Base-by-base conservation (phyloP, 2,329 filamentous ascomycete genomes). In the Fusarium sp. region DNA sequence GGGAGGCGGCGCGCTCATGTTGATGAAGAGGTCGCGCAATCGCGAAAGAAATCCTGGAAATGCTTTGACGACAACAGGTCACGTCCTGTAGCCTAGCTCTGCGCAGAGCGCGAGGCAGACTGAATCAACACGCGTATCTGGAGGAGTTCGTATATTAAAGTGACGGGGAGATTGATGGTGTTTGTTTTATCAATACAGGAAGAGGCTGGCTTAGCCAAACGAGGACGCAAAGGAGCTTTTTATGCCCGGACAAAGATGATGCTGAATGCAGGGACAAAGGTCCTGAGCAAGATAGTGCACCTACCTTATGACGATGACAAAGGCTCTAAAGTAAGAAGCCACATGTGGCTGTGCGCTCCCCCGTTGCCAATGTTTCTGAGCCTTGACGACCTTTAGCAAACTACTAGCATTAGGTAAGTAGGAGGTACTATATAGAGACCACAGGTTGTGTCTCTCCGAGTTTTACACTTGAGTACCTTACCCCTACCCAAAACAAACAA, bases 1-100 rank as follows among this genome's bases (percentile, higher is more conserved):
- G 35, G 84, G 75, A 15, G 83, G 82, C 51, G 82, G 82, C 45
- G 82, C 83, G 78, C 83, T 87, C 87, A 88, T 88, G n/a, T 54
- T 81, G 74, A 60, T 47, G 48, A 58, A 33, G 31, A 56, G 28
- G 24, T 63, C 26, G 60, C 55, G 42, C 45, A 31, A 42, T 44
- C 35, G 57, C 41, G 54, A 44, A 52, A 26, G 35, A 17, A 48
- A 26, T 45, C 51, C 41, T 44, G 57, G 26, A 35, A 41, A 31
- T 60, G 57, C 31, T 63, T 39, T 51, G 18, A 49, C 73, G 67
- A 58, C 60, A 72, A 69, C 70, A 72, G 67, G 52, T 63, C 52
- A 52, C 65, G 36, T 58, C 64, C 65, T 72, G 64, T 54, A 71
- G 59, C 63, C 70, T 73, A 70, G 69, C 70, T 69, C 68, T 57